Evolutionary conservation across 2,329 filamentous ascomycete species (phyloP).

Genomic region (Diaporthe aspalathi): DNA sequence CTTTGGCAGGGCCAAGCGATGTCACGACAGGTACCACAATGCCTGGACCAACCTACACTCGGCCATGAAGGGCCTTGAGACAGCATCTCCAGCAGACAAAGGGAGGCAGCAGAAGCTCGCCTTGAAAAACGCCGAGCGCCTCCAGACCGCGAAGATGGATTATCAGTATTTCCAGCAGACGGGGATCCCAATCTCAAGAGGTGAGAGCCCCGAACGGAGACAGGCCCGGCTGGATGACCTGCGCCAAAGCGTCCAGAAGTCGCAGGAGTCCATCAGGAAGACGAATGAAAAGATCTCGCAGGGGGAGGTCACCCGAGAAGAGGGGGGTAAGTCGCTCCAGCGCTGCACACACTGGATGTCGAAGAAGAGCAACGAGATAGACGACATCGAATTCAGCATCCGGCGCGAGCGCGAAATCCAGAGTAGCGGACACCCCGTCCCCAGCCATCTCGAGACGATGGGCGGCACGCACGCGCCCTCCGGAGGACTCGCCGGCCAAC

Average conservation of each 20-base stretch:
- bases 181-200: neutral
- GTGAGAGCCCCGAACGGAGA: neutral
- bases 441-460: no score
- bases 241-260: neutral
- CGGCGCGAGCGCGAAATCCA: no score
- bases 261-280: neutral
- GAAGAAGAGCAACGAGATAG: neutral
- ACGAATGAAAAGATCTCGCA: neutral
- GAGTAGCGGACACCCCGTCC: no score
- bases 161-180: neutral
- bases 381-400: neutral
- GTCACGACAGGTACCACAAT: neutral
- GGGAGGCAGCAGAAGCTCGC: neutral
- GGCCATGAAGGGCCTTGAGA: neutral
- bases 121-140: neutral
- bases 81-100: neutral
- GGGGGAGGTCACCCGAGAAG: neutral
- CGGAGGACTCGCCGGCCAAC: no score
- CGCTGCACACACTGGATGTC: neutral
- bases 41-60: neutral
- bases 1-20: neutral
- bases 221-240: neutral
- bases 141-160: neutral
- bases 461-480: no score
- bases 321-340: neutral